Evolutionary conservation across 148 eudicot species (phyloP).

Genomic region (Rhododendron henanense): DNA sequence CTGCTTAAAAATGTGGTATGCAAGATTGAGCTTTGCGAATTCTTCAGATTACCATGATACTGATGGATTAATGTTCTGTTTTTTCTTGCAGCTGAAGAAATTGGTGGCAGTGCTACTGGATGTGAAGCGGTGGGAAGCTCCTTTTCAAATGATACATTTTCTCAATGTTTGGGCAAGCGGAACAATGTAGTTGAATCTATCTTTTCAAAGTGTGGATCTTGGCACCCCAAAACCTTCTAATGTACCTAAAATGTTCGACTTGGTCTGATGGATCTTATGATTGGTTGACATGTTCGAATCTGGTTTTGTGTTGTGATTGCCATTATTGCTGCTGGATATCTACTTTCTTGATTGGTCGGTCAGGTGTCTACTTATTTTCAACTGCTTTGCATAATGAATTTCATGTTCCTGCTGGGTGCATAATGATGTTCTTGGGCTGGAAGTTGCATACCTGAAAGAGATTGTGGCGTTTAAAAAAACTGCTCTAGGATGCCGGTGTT

Average conservation of each 20-base stretch:
- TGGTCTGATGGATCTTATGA: conserved; percentile 54
- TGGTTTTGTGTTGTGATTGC: conserved; percentile 49
- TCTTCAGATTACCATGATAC: neutral
- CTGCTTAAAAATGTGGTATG: conserved; percentile 7
- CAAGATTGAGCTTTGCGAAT: neutral
- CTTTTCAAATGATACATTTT: conserved; percentile 2
- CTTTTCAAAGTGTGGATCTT: conserved; percentile 46
- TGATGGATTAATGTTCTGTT: neutral
- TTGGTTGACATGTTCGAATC: conserved; percentile 30
- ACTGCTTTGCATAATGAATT: conserved; percentile 14
- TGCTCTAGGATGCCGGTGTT: neutral
- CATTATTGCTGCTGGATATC: conserved; percentile 42
- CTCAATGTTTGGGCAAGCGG: conserved; percentile 14
- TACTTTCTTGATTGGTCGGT: conserved; percentile 32
- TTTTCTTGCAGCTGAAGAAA: conserved; percentile 46
- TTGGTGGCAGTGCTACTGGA: conserved; percentile 12
- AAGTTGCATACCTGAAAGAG: conserved; percentile 20
- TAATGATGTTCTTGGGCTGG: conserved; percentile 38
- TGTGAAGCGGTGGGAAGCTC: neutral
- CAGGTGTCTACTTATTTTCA: neutral
- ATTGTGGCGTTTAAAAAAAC: neutral
- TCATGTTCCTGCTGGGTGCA: conserved; percentile 26
- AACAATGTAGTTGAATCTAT: conserved; percentile 29
- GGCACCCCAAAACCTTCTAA: conserved; percentile 37
- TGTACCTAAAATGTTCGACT: conserved; percentile 43